phyloP scores from a whole-genome alignment of 345 rosid species.

The Citrus unshiu region DNA sequence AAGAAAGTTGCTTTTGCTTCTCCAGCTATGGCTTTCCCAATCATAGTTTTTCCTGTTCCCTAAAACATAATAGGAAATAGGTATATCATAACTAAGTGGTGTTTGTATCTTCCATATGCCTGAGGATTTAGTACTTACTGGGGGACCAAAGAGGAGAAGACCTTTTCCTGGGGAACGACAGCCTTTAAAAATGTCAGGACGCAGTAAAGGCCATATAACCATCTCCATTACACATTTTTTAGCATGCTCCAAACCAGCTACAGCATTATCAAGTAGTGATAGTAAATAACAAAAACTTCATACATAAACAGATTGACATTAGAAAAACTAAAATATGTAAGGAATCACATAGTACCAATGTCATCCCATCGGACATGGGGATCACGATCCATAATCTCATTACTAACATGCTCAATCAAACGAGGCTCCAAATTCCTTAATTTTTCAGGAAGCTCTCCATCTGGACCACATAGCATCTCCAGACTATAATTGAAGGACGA shows the following conservation, averaged over 20 bases:
- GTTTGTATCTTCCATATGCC: slow-evolving; percentile 2
- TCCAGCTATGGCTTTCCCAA: slow-evolving; percentile 99
- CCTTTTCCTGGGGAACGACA: slow-evolving; percentile 99
- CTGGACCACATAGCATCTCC: slow-evolving; percentile 96
- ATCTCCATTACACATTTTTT: slow-evolving; percentile 98
- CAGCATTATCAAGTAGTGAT: slow-evolving; percentile 24
- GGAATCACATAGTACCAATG: slow-evolving; percentile 56
- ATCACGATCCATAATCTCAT: slow-evolving; percentile 96
- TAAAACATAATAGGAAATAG: slow-evolving; percentile 24
- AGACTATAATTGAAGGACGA: slow-evolving; percentile 37
- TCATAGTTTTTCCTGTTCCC: slow-evolving; percentile 99
- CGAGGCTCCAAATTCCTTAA: slow-evolving; percentile 94
- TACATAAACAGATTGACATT: background rate
- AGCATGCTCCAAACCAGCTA: slow-evolving; percentile 99
- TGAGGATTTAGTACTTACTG: slow-evolving; percentile 49
- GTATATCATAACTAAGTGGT: slow-evolving; percentile 10
- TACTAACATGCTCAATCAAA: slow-evolving; percentile 94
- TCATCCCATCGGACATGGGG: slow-evolving; percentile 97
- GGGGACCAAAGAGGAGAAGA: slow-evolving; percentile 98
- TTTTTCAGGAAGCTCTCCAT: slow-evolving; percentile 97
- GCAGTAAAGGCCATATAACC: slow-evolving; percentile 97
- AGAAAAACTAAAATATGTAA: background rate
- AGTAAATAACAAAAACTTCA: slow-evolving; percentile 19
- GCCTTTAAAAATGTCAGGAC: slow-evolving; percentile 94
- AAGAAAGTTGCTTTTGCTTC: slow-evolving; percentile 99